A percentile compares a stretch with the other conserved stretches of the same genome.
Evolutionary conservation across 192 early-diverging fungal genomes (phyloP).

Genomic region (Thamnidium elegans): DNA sequence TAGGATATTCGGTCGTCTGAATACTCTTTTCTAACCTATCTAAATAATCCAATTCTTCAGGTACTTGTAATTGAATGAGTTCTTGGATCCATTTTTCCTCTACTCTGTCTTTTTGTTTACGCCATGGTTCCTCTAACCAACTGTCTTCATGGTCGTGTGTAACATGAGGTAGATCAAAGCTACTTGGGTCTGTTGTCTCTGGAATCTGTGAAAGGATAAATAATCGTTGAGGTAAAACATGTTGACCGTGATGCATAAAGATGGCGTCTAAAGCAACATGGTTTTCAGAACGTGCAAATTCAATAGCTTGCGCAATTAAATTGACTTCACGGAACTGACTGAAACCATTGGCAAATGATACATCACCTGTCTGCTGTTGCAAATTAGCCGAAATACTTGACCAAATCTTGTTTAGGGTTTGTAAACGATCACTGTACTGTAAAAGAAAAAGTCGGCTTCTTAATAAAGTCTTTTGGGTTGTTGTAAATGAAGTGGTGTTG

Average conservation of each 20-base stretch:
- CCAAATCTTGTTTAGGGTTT: slow-evolving; percentile 58
- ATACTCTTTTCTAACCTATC: slow-evolving; percentile 34
- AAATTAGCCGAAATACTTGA: neutral
- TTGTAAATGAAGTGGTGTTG: neutral
- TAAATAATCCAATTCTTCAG: slow-evolving; percentile 36
- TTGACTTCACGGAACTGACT: slow-evolving; percentile 58
- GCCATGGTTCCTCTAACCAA: slow-evolving; percentile 53
- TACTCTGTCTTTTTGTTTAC: slow-evolving; percentile 54
- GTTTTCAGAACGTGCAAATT: slow-evolving; percentile 56
- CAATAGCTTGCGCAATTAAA: slow-evolving; percentile 54
- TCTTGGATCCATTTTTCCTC: slow-evolving; percentile 46
- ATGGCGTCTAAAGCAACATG: slow-evolving; percentile 56
- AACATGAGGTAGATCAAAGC: slow-evolving; percentile 36
- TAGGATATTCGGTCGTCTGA: slow-evolving; percentile 47
- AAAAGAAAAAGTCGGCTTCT: slow-evolving; percentile 54
- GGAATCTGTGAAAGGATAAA: slow-evolving; percentile 59
- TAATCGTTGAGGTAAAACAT: slow-evolving; percentile 59
- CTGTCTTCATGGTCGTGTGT: slow-evolving; percentile 35
- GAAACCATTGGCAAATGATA: slow-evolving; percentile 46
- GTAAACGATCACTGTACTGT: slow-evolving; percentile 60
- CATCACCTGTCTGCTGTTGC: neutral
- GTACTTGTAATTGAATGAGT: slow-evolving; percentile 35
- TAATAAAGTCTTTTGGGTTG: slow-evolving; percentile 40
- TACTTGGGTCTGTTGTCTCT: slow-evolving; percentile 48
- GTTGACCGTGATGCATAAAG: slow-evolving; percentile 58